Evolutionary conservation across 1,139 yeast genomes (phyloP).

Genomic region (Geotrichum fermentans): DNA sequence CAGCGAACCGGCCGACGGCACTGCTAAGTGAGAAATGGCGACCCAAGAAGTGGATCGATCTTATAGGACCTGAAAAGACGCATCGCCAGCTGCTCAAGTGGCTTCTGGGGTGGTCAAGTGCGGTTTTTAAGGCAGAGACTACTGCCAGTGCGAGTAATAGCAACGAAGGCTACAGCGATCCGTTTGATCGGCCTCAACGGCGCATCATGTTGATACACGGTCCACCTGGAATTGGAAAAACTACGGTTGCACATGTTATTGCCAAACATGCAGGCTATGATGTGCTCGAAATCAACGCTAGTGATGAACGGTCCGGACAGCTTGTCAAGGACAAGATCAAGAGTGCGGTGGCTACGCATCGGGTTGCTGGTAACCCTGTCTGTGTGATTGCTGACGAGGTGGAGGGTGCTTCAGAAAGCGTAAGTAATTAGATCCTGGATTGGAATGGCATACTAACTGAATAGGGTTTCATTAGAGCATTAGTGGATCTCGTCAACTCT

Average conservation of each 20-base stretch:
- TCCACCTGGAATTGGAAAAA: constrained; percentile 95
- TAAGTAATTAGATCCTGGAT: not conserved
- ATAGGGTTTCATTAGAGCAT: constrained; percentile 63
- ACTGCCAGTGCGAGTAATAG: constrained; percentile 19
- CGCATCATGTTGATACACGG: constrained; percentile 77
- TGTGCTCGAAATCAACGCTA: constrained; percentile 82
- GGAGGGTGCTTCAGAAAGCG: constrained; percentile 76
- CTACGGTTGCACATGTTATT: constrained; percentile 79
- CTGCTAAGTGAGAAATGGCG: constrained; percentile 62
- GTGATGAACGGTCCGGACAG: constrained; percentile 69
- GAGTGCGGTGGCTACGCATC: constrained; percentile 64
- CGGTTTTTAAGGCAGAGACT: constrained; percentile 44
- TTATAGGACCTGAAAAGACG: constrained; percentile 73
- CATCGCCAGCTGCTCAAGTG: constrained; percentile 70
- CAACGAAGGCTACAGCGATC: constrained; percentile 40
- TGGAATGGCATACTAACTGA: not conserved
- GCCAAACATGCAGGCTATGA: constrained; percentile 80
- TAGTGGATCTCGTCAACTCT: constrained; percentile 54
- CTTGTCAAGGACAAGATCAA: constrained; percentile 56
- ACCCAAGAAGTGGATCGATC: constrained; percentile 67
- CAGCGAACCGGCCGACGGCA: not conserved
- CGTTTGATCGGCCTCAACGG: constrained; percentile 63
- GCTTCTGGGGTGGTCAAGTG: constrained; percentile 75
- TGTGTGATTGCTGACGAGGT: constrained; percentile 85
- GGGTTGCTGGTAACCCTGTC: constrained; percentile 56